Conservation (phyloP, 345 rosid species). For the Lagerstroemia speciosa region DNA sequence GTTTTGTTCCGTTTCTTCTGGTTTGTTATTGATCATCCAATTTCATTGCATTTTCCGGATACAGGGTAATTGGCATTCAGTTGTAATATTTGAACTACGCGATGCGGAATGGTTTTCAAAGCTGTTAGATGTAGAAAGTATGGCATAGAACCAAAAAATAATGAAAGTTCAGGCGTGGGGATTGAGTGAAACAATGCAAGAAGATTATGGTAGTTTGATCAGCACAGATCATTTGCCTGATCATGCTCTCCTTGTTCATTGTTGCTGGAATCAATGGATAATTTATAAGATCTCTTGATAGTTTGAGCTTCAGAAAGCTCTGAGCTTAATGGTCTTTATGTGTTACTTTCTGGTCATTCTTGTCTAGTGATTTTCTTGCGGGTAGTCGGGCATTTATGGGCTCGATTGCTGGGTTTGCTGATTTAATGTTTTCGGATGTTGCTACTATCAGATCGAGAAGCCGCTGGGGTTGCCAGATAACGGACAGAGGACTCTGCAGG, state of each 20-base stretch:
- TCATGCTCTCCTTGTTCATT: too few species aligned
- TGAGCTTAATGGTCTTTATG: background rate
- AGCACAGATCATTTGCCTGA: too few species aligned
- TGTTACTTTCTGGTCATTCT: background rate
- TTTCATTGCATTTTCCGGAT: background rate
- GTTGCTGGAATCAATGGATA: background rate
- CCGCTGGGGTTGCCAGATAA: conserved; percentile 89
- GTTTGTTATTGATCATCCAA: background rate
- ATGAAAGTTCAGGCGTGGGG: background rate
- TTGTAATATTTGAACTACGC: background rate
- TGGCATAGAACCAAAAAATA: too few species aligned
- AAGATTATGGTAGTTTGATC: too few species aligned
- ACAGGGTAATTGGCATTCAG: background rate
- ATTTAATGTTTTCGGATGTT: background rate
- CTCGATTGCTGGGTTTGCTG: background rate
- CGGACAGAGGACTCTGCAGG: conserved; percentile 62
- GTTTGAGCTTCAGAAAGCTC: background rate
- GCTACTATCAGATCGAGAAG: conserved; percentile 54
- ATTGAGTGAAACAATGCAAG: background rate
- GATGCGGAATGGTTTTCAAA: background rate
- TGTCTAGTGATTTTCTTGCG: background rate
- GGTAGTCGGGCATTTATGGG: background rate
- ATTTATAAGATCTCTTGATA: too few species aligned
- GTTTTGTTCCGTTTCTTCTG: background rate
- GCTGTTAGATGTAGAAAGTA: too few species aligned